phyloP scores from a whole-genome alignment of 2,329 filamentous ascomycete species.

The Ceratocystis colombiana region DNA sequence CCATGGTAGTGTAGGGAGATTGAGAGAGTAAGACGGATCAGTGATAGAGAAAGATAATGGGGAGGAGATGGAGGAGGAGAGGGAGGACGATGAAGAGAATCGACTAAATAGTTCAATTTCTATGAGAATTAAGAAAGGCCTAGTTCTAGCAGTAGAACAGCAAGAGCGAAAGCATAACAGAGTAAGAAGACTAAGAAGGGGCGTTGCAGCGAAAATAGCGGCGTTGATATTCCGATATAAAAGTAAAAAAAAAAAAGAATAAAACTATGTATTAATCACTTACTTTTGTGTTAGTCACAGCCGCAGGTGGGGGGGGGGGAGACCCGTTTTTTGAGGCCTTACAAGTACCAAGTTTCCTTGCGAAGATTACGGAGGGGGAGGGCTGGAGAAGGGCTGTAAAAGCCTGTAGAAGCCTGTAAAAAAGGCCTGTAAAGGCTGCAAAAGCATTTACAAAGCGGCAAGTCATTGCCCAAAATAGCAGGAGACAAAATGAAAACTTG shows the following conservation, averaged over 20 bases:
- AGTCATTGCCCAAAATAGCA: not conserved
- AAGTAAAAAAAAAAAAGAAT: not conserved
- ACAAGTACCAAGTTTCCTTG: too few species aligned
- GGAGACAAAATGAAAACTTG: not conserved
- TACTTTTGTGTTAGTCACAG: slow-evolving; percentile 22
- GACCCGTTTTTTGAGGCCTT: slow-evolving; percentile 3
- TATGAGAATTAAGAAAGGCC: not conserved
- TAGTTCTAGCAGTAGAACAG: slow-evolving; percentile 7
- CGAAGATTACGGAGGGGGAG: too few species aligned
- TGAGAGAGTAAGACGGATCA: not conserved
- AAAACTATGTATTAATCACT: slow-evolving; percentile 12
- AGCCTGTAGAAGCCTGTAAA: not conserved
- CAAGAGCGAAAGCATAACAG: not conserved
- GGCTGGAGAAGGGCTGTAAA: not conserved
- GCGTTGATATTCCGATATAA: slow-evolving; percentile 24
- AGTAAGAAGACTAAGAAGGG: not conserved
- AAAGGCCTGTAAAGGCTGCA: too few species aligned
- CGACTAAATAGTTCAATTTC: not conserved
- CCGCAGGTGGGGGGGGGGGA: not conserved
- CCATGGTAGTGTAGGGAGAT: slow-evolving; percentile 31
- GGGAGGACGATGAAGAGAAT: not conserved
- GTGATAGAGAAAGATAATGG: slow-evolving; percentile 10
- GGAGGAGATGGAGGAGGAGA: slow-evolving; percentile 11
- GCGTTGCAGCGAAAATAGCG: slow-evolving; percentile 2
- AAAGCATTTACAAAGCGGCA: too few species aligned